Evolutionary conservation across 1,284 basidiomycete genomes (phyloP), one percentile per base, ranked within the genome.

Genomic region (Malassezia slooffiae): DNA sequence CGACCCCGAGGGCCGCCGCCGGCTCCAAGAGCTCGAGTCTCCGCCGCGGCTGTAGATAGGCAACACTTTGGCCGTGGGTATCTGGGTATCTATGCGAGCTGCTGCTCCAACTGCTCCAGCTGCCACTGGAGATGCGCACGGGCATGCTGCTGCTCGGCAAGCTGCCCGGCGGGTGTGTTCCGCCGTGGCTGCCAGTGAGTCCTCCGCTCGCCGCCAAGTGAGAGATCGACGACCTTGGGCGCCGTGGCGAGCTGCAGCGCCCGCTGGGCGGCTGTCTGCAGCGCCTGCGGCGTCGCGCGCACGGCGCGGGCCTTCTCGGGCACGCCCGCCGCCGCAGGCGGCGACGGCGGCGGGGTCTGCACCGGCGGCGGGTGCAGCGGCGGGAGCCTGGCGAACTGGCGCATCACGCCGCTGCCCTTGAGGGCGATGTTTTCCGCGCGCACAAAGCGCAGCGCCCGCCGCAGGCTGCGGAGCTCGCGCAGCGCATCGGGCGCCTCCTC

Each of bases 361-460:
- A 7, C 29, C 10, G 23, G 20, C 15, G 16, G 38, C 19, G 10
- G 33, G 23, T 4, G 21, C 11, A 30, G 34, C 31, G 31, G 41
- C 23, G 27, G 15, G 24, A 27, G 31, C 26, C 10, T 15, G 21
- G 41, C 39, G 15, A 27, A 24, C 7, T 21, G n/a, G 11, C 5
- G 40, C 36, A 41, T n/a, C 12, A 24, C 75, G 61, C 88, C 85
- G 64, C 85, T 81, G 2, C 86, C 83, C 66, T 85, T 90, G 69
- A 97, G 79, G 66, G 84, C 84, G 1, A 84, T 79, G 70, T 97
- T 97, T 70, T 97, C 91, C 27, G 77, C 79, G 15, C 89, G 80
- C 21, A 97, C 74, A 77, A 84, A 91, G 21, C 84, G 80, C 20
- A 97, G 79, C 0, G 87, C 87, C 3, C 82, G 80, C 32, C 85